Conservation (phyloP, 371 early-diverging fungal species). For the Lichtheimia hyalospora region DNA sequence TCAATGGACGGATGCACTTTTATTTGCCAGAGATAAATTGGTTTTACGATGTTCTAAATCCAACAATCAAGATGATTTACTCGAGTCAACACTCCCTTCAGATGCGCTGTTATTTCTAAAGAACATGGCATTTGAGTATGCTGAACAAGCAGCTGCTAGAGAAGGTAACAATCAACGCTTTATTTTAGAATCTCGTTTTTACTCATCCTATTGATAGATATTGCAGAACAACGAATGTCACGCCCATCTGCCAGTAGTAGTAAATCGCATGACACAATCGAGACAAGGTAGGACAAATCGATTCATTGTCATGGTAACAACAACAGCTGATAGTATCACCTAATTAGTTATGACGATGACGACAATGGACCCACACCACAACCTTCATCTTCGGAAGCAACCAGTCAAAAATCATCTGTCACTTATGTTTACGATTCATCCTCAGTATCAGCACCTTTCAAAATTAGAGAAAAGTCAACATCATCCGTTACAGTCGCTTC, state of each 20-base stretch:
- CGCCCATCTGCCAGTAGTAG: background rate
- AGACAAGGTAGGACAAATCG: slow-evolving; percentile 6
- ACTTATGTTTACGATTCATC: slow-evolving; percentile 35
- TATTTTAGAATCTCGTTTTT: background rate
- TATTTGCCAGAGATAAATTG: slow-evolving; percentile 44
- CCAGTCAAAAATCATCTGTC: slow-evolving; percentile 34
- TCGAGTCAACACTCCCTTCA: slow-evolving; percentile 12
- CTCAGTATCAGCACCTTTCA: slow-evolving; percentile 38
- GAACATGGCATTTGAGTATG: slow-evolving; percentile 27
- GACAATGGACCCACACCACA: slow-evolving; percentile 18
- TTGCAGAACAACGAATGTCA: slow-evolving; percentile 4
- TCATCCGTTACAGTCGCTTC: slow-evolving; percentile 36
- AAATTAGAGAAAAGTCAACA: slow-evolving; percentile 37
- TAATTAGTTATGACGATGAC: slow-evolving; percentile 1
- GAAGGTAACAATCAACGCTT: background rate
- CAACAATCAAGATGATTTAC: background rate
- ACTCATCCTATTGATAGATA: background rate
- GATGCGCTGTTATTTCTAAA: slow-evolving; percentile 32
- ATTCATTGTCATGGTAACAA: slow-evolving; percentile 2
- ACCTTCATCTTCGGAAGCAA: slow-evolving; percentile 18
- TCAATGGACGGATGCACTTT: slow-evolving; percentile 31
- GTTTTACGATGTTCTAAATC: slow-evolving; percentile 28
- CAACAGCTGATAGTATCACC: background rate
- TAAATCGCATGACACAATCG: background rate
- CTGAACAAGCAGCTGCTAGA: slow-evolving; percentile 15